Percentiles rank a stretch among this genome's conserved stretches.
phyloP scores from a whole-genome alignment of 495 filamentous ascomycete species.

The Sordaria brevicollis region DNA sequence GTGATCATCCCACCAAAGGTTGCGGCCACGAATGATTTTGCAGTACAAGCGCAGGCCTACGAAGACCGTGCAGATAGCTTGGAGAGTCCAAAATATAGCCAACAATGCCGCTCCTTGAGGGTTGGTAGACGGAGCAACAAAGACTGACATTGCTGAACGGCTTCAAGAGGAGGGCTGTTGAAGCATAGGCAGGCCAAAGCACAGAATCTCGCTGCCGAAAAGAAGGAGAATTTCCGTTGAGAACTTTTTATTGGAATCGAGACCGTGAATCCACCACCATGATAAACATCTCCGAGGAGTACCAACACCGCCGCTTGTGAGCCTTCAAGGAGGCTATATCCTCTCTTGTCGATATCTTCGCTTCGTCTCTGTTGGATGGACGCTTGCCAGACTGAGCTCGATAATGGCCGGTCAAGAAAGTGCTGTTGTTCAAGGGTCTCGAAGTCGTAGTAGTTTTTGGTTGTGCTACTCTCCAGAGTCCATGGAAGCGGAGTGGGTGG shows the following conservation, averaged over 20 bases:
- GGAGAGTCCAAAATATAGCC: background rate
- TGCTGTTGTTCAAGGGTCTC: background rate
- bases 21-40: constrained; percentile 13
- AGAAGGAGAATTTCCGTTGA: background rate
- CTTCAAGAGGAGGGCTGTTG: background rate
- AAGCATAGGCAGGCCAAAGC: background rate
- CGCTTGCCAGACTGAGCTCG: background rate
- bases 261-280: background rate
- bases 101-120: background rate
- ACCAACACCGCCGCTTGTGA: background rate
- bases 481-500: background rate
- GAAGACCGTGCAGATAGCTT: constrained; percentile 2
- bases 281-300: background rate
- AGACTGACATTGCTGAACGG: background rate
- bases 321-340: background rate
- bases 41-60: constrained; percentile 18
- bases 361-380: background rate
- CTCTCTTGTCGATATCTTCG: background rate
- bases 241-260: background rate
- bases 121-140: background rate
- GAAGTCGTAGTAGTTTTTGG: background rate
- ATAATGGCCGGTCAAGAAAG: background rate
- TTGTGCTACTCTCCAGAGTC: background rate
- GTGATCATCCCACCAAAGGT: constrained; percentile 24
- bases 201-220: background rate